Base-by-base conservation (phyloP, 306 rosid genomes). In the Begonia peltatifolia region DNA sequence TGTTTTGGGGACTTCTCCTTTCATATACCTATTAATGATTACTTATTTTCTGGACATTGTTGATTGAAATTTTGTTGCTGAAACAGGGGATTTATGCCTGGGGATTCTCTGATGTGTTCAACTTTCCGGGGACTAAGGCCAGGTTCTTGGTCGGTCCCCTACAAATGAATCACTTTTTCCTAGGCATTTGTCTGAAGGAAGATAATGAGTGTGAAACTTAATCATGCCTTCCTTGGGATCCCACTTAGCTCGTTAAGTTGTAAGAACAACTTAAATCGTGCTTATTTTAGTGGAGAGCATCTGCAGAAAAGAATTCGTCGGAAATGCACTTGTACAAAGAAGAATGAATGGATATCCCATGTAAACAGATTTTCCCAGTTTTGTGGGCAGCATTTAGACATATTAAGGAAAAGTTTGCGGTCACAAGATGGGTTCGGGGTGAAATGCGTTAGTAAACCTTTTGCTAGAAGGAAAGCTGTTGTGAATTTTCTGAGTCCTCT, bases 131-230 rank as follows among this genome's bases (percentile, higher is more conserved):
- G 75, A 59, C 84, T 71, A 46, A 77, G 87, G 59, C 76, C 64
- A 12, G 71, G 60, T 61, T 79, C 84, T 70, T 73, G 76, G 79
- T 73, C 81, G 74, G 76, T 73, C 81, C 81, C 78, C 63, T 22
- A 55, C 62, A 14, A 43, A 75, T 75, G 84, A 68, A 18, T 64
- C 17, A 10, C 50, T 44, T 54, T 60, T 62, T 62, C 52, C 23
- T 58, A 61, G 57, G 38, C 38, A 58, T 52, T 53, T 47, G 49
- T 70, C 41, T 63, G 48, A 63, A 59, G 70, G 66, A 52, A 63
- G 66, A 74, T 52, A 74, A 90, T 90, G 95, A 74, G 65, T 17
- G 57, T 66, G 63, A 79, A 54, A 50, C 73, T 63, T 62, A 72
- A 69, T 66, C 64, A 72, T 63, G 64, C 80, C 9, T 78, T 85